Evolutionary conservation across 202 grass and related monocot genomes (phyloP), one percentile per base, ranked within the genome.

Genomic region (Miscanthus sacchariflorus): DNA sequence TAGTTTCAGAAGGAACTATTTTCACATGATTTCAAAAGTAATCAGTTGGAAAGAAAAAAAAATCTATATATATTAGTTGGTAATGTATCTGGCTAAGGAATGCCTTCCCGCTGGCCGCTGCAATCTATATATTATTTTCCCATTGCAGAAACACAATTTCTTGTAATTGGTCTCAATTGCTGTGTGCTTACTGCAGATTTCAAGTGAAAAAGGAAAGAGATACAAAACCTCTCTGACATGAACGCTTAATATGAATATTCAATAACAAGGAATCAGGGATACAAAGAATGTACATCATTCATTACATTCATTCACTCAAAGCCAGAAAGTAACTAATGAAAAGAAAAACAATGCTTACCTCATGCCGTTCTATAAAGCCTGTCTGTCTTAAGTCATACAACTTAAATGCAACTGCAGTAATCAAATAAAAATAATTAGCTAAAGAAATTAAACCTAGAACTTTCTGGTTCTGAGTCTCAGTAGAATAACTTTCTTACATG

Each of bases 331-430:
- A 25, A 10, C 46, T 35, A 54, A 33, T 15, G 6, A 36, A 66
- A 50, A 76, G 15, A 33, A 68, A 11, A 83, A 1, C 13, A 76
- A n/a, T 9, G 15, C 36, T 77, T 71, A 61, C 87, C 80, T 88
- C 87, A 63, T 78, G 49, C 19, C 65, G 36, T 78, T 83, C 87
- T 71, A 88, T 88, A 71, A 88, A 88, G 27, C 87, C 64, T 49
- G 80, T 88, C 19, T 88, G 73, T 46, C 73, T 78, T 48, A 88
- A 30, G 73, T 88, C 87, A 88, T 88, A 88, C 30, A 88, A 63
- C 39, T 54, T 88, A 83, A 88, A 88, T 83, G 86, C 80, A 83
- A 88, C 86, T 88, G 72, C 72, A 82, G 36, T 14, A 70, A 38
- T 2, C 43, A 77, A 45, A 70, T 75, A 14, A 13, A 45, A 21